A percentile compares a stretch with the other conserved stretches of the same genome.
These are phyloP conservation scores for Sodiomyces alkalinus DNA, from an alignment of 2,329 filamentous ascomycete genomes.

Conservation along the genomic window DNA sequence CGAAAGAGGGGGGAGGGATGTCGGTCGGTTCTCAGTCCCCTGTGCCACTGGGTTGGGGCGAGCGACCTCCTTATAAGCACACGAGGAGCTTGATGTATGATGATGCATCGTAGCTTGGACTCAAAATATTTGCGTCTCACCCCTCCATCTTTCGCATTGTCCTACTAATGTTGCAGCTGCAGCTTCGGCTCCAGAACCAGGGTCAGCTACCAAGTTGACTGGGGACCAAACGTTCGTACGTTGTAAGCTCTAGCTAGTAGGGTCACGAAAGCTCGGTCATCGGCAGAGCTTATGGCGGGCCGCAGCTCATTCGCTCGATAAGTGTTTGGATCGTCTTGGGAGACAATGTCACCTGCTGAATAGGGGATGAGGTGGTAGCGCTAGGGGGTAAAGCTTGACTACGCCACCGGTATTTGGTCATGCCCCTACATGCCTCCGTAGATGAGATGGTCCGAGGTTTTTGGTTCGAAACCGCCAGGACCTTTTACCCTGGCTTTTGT, in stretches of 20 bases:
- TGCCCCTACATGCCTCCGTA: too few species aligned
- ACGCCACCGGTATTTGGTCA: too few species aligned
- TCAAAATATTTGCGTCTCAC: not conserved
- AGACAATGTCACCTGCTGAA: constrained; percentile 2
- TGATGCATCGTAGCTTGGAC: not conserved
- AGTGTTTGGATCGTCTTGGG: constrained; percentile 2
- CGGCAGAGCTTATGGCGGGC: constrained; percentile 1
- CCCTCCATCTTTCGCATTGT: not conserved
- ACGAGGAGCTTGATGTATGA: too few species aligned
- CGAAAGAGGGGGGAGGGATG: too few species aligned
- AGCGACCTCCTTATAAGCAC: too few species aligned
- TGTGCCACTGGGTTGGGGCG: too few species aligned
- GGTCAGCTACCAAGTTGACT: too few species aligned
- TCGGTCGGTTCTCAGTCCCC: too few species aligned
- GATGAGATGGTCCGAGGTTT: not conserved
- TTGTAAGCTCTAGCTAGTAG: too few species aligned
- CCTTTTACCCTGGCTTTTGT: too few species aligned
- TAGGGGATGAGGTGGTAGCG: not conserved
- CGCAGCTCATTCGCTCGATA: constrained; percentile 1
- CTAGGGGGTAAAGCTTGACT: not conserved
- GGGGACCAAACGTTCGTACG: too few species aligned
- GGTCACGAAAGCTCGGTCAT: not conserved
- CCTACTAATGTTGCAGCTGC: not conserved
- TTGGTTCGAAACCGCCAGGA: not conserved
- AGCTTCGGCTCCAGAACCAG: too few species aligned